Evolutionary conservation across 345 rosid genomes (phyloP), one percentile per base, ranked within the genome.

Genomic region (Citrus sinensis): DNA sequence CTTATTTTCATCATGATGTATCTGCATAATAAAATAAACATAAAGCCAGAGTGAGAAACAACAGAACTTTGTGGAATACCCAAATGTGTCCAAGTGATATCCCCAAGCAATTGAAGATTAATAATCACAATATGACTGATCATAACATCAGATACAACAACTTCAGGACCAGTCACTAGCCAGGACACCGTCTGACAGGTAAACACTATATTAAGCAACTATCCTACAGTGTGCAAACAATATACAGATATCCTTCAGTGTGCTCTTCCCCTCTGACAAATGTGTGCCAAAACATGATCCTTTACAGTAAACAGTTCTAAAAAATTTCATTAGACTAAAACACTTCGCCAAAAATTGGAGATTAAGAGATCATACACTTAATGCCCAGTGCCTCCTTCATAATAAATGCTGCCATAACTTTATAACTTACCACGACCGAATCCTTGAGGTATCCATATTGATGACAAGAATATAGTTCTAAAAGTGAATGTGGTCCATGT

Each of bases 401-500:
- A n/a, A 14, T 51, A 51, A 51, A 51, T 16, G 56, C 62, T 58
- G 8, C 46, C 42, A 34, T 6, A 19, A 59, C 42, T 25, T 56
- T 54, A 29, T 64, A 73, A 70, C 90, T 83, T 83, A 94, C 99
- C 93, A 81, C 85, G 27, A 86, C 76, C 24, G 94, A 81, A 87
- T 88, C 93, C 32, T 66, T 79, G 55, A 94, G 82, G 84, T 90
- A 87, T 59, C 98, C 93, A 83, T 78, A 54, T 70, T 55, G 83
- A 80, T 87, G 88, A 95, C 94, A 93, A 75, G 92, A 86, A 87
- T 68, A 87, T 61, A 97, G 86, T 78, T 94, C 92, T 66, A 46
- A 37, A 70, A 97, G 86, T 68, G 90, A 85, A 88, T 93, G 91
- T 2, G 98, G 97, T 71, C 98, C 99, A 78, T 88, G 96, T 81